Evolutionary conservation across 208 protist species (phyloP), one percentile per base, ranked within the genome.

Genomic region (Crithidia bombi): DNA sequence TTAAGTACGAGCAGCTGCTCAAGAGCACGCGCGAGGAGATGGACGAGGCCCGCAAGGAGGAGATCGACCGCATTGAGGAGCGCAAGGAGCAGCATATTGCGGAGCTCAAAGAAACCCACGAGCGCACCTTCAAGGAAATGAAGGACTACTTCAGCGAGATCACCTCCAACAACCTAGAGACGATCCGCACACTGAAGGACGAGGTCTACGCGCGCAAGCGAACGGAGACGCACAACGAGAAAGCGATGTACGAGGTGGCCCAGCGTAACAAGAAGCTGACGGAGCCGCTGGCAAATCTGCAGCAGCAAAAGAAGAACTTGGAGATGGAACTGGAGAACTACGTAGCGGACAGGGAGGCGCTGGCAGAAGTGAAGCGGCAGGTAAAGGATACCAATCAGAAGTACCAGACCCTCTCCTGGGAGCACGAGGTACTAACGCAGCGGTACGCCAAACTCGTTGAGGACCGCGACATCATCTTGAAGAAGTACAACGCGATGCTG

Each of bases 101-200:
- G 25, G 90, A 98, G 75, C 86, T 99, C 38, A 95, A 98, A 58
- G 79, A 89, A 41, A 89, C 97, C 19, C 98, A 99, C 71, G 96
- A 98, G 72, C 87, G 89, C 39, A 96, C 97, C 3, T 99, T 99
- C 83, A 90, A 87, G 54, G 96, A 99, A 69, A 99, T 99, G 75
- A 99, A 98, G 69, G 93, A 97, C 55, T 99, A 99, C 84, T 99
- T 99, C 82, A 98, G 96, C 69, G 97, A 99, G 71, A 99, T 99
- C 65, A 99, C 98, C 11, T 97, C 95, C 25, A 99, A 98, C 87
- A 99, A 99, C 84, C 66, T 99, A n/a, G 97, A 98, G 59, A 97
- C 98, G 25, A 99, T 99, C 72, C 96, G 98, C 19, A 98, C 93
- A 15, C 85, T 99, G 25, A 99, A 99, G 83, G 97, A 98, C 63